Evolutionary conservation across 106 monocot species (phyloP), one percentile per base, ranked within the genome.

Genomic region (Cymbidium sinense): DNA sequence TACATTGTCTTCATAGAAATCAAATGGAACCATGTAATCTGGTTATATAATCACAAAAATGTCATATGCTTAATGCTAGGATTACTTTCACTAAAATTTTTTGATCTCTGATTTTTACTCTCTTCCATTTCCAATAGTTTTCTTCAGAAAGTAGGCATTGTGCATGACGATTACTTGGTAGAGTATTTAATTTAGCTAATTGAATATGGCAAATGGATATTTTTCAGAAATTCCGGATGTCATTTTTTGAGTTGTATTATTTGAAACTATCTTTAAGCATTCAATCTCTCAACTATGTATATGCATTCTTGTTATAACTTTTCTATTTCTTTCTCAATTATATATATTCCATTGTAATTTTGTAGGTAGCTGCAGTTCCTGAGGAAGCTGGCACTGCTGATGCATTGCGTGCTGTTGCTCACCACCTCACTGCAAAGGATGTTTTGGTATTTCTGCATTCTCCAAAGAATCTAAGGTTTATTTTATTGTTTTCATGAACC

Each of bases 351-450:
- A 76, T 36, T 51, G 12, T 75, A 37, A 71, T 54, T 70, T 34
- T 80, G 9, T 62, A 99, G 99, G 99, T 99, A 52, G 99, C 87
- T 75, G 75, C 82, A 43, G 94, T 94, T 28, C 85, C 92, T 73
- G 90, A 90, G 79, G 99, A 90, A 86, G 74, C 86, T 86, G 99
- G 99, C 34, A 95, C 92, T 80, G 99, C 90, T 83, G 95, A 81
- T 77, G 99, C 99, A 23, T 50, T 99, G 54, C 87, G 92, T 50
- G 84, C 86, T 79, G 86, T 99, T 70, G 83, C 84, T 15, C 84
- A 86, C 75, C 86, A 86, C 37, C 86, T 99, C 33, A 82, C 77
- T 77, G 88, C 99, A 70, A 90, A 80, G 85, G 99, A 99, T 80
- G 81, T 99, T 82, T 78, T 99, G 92, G 99, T 99, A 83, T 36